A percentile compares a stretch with the other conserved stretches of the same genome.
Evolutionary conservation across 2,329 filamentous ascomycete genomes (phyloP).

Genomic region (Berkeleyomyces basicola): DNA sequence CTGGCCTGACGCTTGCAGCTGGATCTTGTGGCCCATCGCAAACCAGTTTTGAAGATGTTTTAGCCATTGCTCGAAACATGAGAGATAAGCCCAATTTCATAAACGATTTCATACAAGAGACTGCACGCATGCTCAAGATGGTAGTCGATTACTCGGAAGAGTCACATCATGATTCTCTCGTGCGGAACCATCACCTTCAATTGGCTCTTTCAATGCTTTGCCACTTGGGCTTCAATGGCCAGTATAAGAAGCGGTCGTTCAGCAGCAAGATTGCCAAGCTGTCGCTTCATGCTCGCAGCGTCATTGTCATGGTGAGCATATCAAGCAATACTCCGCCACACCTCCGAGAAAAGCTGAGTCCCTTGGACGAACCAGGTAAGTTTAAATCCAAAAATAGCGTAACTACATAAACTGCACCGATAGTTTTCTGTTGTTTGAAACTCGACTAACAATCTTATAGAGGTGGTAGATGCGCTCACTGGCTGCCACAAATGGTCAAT

Average conservation of each 20-base stretch:
- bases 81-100: slow-evolving; percentile 31
- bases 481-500: slow-evolving; percentile 67
- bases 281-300: slow-evolving; percentile 57
- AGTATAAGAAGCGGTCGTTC: slow-evolving; percentile 43
- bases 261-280: slow-evolving; percentile 60
- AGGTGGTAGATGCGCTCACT: slow-evolving; percentile 54
- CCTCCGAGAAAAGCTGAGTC: slow-evolving; percentile 38
- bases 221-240: slow-evolving; percentile 56
- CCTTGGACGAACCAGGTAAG: slow-evolving; percentile 42
- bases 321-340: slow-evolving; percentile 38
- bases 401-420: not conserved
- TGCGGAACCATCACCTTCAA: slow-evolving; percentile 57
- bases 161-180: slow-evolving; percentile 50
- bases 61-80: slow-evolving; percentile 46
- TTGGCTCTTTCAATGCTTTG: slow-evolving; percentile 65
- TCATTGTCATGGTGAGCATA: slow-evolving; percentile 48
- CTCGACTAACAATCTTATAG: slow-evolving; percentile 22
- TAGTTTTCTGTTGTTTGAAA: not conserved
- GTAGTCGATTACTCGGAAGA: slow-evolving; percentile 73
- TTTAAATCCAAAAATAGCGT: not conserved
- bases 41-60: slow-evolving; percentile 50
- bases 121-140: slow-evolving; percentile 53
- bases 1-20: slow-evolving; percentile 39
- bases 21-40: slow-evolving; percentile 29
- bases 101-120: slow-evolving; percentile 45